Evolutionary conservation across 2,329 filamentous ascomycete genomes (phyloP).

Genomic region (Arthrobotrys megalospora): DNA sequence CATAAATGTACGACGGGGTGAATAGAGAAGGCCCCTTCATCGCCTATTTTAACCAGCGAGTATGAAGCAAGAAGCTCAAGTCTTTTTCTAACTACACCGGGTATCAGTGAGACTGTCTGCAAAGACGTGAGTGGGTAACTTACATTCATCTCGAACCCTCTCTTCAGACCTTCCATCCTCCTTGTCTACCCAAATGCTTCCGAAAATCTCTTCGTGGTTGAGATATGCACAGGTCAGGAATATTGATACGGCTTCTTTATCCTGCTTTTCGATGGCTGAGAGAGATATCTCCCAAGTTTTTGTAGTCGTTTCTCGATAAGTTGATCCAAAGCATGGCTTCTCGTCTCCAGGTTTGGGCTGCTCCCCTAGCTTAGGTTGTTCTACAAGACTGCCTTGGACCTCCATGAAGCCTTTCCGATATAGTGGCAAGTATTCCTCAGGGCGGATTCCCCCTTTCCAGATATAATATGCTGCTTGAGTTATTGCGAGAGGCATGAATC

Average conservation of each 20-base stretch:
- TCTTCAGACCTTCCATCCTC: not conserved
- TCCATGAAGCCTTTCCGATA: constrained; percentile 52
- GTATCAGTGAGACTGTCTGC: not conserved
- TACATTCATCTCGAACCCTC: not conserved
- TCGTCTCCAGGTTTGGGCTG: no score
- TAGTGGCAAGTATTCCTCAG: not conserved
- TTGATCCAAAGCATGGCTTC: not conserved
- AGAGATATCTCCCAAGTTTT: constrained; percentile 59
- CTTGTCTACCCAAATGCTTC: constrained; percentile 42
- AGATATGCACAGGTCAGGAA: constrained; percentile 50
- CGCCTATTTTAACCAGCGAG: constrained; percentile 15
- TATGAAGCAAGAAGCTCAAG: constrained; percentile 38
- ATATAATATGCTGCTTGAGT: constrained; percentile 46
- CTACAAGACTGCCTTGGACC: not conserved
- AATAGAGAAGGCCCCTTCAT: not conserved
- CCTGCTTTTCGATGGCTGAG: constrained; percentile 29
- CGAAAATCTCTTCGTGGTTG: constrained; percentile 51
- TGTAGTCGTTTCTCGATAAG: constrained; percentile 34
- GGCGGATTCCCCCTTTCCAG: not conserved
- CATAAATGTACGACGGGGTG: constrained; percentile 4
- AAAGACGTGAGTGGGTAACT: not conserved
- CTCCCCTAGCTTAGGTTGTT: no score
- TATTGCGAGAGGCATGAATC: constrained; percentile 40
- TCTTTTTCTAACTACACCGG: constrained; percentile 21
- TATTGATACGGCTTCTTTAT: constrained; percentile 47